Conservation (phyloP, 768 basidiomycete genomes). For the Postia placenta region DNA sequence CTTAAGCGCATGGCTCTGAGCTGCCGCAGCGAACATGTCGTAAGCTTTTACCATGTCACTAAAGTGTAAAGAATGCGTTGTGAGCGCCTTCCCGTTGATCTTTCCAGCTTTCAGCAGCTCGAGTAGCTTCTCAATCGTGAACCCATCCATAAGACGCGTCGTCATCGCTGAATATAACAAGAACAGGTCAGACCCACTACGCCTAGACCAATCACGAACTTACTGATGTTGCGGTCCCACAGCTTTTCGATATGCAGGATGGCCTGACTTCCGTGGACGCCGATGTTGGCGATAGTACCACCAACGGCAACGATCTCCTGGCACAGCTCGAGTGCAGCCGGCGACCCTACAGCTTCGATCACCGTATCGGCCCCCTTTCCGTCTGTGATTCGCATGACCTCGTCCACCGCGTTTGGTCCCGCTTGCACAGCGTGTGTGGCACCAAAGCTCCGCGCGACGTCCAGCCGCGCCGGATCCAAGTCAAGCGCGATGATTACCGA, state of each 20-base stretch:
- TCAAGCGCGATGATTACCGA: slow-evolving; percentile 17
- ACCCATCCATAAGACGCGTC: too few relatives aligned
- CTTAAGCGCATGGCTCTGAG: too few relatives aligned
- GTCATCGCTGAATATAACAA: too few relatives aligned
- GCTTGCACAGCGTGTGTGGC: slow-evolving; percentile 19
- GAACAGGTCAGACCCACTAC: too few relatives aligned
- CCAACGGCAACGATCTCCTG: slow-evolving; percentile 20
- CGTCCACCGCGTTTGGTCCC: slow-evolving; percentile 10
- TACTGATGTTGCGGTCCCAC: slow-evolving; percentile 22
- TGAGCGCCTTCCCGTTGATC: slow-evolving; percentile 11
- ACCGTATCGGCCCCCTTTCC: slow-evolving; percentile 20
- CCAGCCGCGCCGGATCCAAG: slow-evolving; percentile 14
- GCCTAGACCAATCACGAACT: too few relatives aligned
- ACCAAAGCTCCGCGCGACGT: slow-evolving; percentile 13
- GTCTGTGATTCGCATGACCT: slow-evolving; percentile 20
- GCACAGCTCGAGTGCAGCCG: slow-evolving; percentile 20
- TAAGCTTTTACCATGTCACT: too few relatives aligned
- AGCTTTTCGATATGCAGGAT: slow-evolving; percentile 20
- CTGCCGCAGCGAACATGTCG: too few relatives aligned
- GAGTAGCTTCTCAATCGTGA: too few relatives aligned
- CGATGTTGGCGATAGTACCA: slow-evolving; percentile 21
- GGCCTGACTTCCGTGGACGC: slow-evolving; percentile 18
- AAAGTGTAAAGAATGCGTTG: slow-evolving; percentile 19
- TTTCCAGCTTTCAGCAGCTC: slow-evolving; percentile 17
- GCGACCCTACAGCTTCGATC: slow-evolving; percentile 20